Percentiles rank a stretch among this genome's conserved stretches.
Conservation (phyloP, 176 grass and related monocot species). For the Aegilops speltoides region DNA sequence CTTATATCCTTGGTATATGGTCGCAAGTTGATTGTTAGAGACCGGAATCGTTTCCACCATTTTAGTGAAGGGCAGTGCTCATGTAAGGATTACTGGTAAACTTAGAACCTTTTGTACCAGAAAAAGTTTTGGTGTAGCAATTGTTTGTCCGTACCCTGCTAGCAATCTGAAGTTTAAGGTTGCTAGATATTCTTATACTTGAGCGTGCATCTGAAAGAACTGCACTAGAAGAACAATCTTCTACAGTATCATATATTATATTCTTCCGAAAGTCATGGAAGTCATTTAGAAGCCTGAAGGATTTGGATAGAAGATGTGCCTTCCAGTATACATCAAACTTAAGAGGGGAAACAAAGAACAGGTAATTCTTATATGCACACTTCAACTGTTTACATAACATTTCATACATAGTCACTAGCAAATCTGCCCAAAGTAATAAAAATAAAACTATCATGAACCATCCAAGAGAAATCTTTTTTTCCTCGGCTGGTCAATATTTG, state of each 20-base stretch:
- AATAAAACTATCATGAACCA: conserved; percentile 15
- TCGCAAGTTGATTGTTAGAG: conserved; percentile 62
- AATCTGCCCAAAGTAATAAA: background rate
- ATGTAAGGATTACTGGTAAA: conserved; percentile 75
- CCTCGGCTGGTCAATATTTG: background rate
- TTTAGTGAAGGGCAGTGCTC: conserved; percentile 61
- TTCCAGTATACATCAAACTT: conserved; percentile 23
- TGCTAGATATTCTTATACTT: conserved; percentile 15
- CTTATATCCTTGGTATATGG: conserved; percentile 51
- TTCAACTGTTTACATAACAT: conserved; percentile 29
- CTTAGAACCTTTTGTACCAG: background rate
- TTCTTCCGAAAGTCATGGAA: background rate
- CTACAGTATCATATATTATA: background rate
- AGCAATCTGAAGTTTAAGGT: conserved; percentile 6
- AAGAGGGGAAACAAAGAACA: background rate
- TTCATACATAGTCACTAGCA: conserved; percentile 15
- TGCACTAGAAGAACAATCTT: background rate
- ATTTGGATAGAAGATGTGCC: background rate
- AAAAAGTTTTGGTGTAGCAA: conserved; percentile 1
- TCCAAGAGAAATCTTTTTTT: background rate
- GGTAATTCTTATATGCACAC: conserved; percentile 33
- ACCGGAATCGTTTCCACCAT: conserved; percentile 73
- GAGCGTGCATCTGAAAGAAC: conserved; percentile 4
- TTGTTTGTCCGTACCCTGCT: background rate
- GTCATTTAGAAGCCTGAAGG: background rate